Base-by-base conservation (phyloP, 441 rosid species). In the Hura crepitans region DNA sequence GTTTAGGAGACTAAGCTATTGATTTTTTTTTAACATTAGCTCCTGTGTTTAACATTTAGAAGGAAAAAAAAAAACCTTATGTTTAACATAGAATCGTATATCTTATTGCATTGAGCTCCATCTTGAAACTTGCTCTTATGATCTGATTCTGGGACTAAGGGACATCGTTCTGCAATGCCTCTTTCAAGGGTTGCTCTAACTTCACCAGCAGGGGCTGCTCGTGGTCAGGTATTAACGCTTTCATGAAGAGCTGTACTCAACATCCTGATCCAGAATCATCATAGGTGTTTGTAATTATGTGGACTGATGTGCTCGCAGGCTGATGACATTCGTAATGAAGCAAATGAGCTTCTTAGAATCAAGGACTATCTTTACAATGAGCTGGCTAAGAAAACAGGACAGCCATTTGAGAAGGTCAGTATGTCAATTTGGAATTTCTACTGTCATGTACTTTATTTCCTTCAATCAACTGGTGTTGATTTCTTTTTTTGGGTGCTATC, bases 151-250 rank as follows among this genome's bases (percentile, higher is more conserved):
- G 20, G 53, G 10, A 58, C n/a, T 68, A 72, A 93, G 98, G 96
- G 94, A 65, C 66, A 85, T 60, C 94, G 93, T 20, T 81, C 79
- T 82, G 96, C 90, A 43, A 85, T 86, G 92, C 96, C 92, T 33
- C 83, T 84, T 72, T 85, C 95, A 63, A 89, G 91, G 77, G 71
- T 93, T 55, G 88, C 89, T 20, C 80, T 93, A 56, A 82, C 80
- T 5, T 81, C 96, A 72, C 98, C 97, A 37, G 90, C 90, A n/a
- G 97, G 96, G 68, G 85, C 93, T 72, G 98, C 97, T 60, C 87
- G 94, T 70, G 98, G 96, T 70, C 96, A 88, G 97, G 98, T 91
- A 82, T 63, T 65, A 54, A 45, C 58, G 55, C 68, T 50, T 30
- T 17, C 15, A 39, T 60, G 46, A 55, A 37, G 23, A 37, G 17